phyloP scores from a whole-genome alignment of 2,329 filamentous ascomycete genomes.

The Colletotrichum gloeosporioides region DNA sequence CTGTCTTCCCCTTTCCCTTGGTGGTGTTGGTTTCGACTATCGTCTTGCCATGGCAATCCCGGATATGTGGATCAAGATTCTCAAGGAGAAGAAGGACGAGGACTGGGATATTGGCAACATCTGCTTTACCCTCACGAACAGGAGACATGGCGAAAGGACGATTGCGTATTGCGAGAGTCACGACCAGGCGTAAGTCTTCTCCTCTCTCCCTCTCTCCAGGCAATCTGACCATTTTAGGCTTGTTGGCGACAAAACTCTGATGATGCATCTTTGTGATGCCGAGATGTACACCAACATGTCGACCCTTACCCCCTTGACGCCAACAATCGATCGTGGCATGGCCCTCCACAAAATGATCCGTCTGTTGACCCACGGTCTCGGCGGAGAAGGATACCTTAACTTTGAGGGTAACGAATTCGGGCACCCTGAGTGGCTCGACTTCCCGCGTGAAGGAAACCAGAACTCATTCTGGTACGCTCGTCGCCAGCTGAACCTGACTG shows the following conservation, averaged over 20 bases:
- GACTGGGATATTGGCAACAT: conserved; percentile 91
- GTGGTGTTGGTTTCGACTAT: conserved; percentile 96
- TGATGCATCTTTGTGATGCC: conserved; percentile 98
- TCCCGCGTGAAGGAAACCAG: conserved; percentile 89
- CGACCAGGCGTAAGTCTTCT: conserved; percentile 83
- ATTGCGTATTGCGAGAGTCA: conserved; percentile 98
- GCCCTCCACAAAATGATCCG: conserved; percentile 97
- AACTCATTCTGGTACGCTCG: conserved; percentile 96
- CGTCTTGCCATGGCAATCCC: conserved; percentile 96
- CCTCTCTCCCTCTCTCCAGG: neutral
- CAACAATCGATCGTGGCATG: conserved; percentile 89
- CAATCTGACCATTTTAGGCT: conserved; percentile 58
- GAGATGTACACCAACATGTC: conserved; percentile 99
- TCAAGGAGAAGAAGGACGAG: conserved; percentile 91
- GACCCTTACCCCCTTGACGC: conserved; percentile 78
- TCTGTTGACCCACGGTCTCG: conserved; percentile 86
- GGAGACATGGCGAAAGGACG: conserved; percentile 95
- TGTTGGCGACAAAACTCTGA: conserved; percentile 93
- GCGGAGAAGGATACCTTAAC: conserved; percentile 96
- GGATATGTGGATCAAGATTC: conserved; percentile 98
- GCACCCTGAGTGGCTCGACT: conserved; percentile 98
- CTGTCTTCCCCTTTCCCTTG: conserved; percentile 82
- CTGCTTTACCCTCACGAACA: conserved; percentile 87
- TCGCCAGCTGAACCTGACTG: conserved; percentile 90
- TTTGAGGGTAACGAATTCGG: conserved; percentile 99